Evolutionary conservation across 805 yeast species (phyloP).

Genomic region (Wickerhamiella occidentalis): DNA sequence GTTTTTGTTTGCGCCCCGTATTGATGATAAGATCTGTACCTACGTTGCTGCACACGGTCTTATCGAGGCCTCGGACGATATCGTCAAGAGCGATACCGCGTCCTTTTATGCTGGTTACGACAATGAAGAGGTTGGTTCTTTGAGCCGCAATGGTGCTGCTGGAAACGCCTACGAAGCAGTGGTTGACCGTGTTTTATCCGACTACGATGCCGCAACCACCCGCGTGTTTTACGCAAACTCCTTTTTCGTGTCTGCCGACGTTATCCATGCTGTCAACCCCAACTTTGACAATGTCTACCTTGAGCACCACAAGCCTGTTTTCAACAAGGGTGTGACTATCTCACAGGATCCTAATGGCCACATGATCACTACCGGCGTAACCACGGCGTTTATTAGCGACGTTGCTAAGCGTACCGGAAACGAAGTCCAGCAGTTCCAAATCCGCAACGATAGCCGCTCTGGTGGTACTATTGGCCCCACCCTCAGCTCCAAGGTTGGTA

Average conservation of each 20-base stretch:
- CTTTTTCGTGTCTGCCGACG: conserved; percentile 72
- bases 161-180: conserved; percentile 61
- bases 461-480: conserved; percentile 84
- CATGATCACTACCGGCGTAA: conserved; percentile 71
- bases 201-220: conserved; percentile 25
- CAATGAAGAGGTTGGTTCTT: conserved; percentile 76
- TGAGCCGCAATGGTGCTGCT: conserved; percentile 68
- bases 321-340: conserved; percentile 62
- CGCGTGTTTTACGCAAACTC: conserved; percentile 55
- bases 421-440: conserved; percentile 65
- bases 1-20: conserved; percentile 67
- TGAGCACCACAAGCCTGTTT: conserved; percentile 68
- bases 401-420: conserved; percentile 55
- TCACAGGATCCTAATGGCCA: conserved; percentile 69
- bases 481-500: conserved; percentile 30
- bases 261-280: conserved; percentile 71
- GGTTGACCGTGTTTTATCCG: conserved; percentile 38
- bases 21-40: conserved; percentile 77
- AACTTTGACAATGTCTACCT: conserved; percentile 47
- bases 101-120: conserved; percentile 58
- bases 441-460: conserved; percentile 70
- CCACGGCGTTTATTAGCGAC: conserved; percentile 57
- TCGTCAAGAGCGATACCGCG: conserved; percentile 25
- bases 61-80: conserved; percentile 34
- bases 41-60: conserved; percentile 57